Percentiles rank a stretch among this genome's conserved stretches.
Evolutionary conservation across 2,329 filamentous ascomycete species (phyloP).

Genomic region (Fusarium agapanthi): DNA sequence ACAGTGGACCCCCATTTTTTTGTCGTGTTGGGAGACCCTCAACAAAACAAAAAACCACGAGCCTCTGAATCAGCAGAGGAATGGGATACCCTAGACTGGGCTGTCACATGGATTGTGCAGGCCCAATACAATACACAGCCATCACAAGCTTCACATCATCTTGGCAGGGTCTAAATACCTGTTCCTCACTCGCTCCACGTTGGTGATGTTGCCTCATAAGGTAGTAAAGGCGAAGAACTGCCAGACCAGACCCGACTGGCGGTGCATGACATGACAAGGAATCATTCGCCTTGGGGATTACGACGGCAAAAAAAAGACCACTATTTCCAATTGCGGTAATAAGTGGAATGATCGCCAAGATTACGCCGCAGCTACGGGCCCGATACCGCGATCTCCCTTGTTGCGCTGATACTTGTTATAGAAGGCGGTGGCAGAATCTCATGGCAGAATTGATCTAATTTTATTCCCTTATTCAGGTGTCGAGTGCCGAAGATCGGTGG

Average conservation of each 20-base stretch:
- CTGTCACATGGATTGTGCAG: background rate
- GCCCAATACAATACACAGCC: background rate
- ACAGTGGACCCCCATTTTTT: background rate
- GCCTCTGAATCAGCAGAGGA: background rate
- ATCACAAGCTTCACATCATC: background rate
- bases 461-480: background rate
- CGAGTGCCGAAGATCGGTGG: background rate
- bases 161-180: background rate
- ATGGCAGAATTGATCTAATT: background rate
- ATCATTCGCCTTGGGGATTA: background rate
- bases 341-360: conserved; percentile 18
- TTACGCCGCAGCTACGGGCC: background rate
- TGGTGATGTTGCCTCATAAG: background rate
- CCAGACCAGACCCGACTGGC: background rate
- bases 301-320: background rate
- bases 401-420: background rate
- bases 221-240: background rate
- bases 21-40: background rate
- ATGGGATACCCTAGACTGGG: background rate
- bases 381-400: background rate
- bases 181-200: background rate
- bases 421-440: background rate
- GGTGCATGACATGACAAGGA: background rate
- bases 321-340: conserved; percentile 5
- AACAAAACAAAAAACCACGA: conserved; percentile 9